phyloP scores from a whole-genome alignment of 345 rosid species.

The Kandelia obovata region DNA sequence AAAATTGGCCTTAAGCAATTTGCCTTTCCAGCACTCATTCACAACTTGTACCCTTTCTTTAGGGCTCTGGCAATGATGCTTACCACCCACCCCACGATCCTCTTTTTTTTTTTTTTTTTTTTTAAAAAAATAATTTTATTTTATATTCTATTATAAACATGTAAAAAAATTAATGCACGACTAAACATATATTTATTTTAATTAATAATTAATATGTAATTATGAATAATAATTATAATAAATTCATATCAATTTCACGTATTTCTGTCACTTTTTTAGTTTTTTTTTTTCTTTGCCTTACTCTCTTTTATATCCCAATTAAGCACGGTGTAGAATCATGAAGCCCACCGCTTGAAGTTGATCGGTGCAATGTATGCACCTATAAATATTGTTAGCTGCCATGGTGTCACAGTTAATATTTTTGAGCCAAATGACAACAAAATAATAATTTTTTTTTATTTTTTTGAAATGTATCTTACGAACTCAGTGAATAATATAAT shows the following conservation, averaged over 20 bases:
- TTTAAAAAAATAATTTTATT: no score
- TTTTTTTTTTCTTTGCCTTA: not conserved
- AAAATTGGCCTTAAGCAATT: not conserved
- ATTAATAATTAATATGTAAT: no score
- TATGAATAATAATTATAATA: no score
- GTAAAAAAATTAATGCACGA: no score
- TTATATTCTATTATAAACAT: no score
- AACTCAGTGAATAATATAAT: no score
- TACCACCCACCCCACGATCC: conserved; percentile 19
- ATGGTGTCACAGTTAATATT: conserved; percentile 7
- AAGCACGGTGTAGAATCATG: not conserved
- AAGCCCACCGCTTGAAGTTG: no score
- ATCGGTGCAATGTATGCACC: not conserved
- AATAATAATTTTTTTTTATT: no score
- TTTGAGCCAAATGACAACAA: not conserved
- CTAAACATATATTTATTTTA: no score
- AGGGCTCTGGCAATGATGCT: conserved; percentile 33
- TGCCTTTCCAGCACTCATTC: not conserved
- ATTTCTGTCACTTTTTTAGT: no score
- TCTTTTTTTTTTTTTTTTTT: not conserved
- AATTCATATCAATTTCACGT: no score
- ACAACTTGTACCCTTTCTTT: conserved; percentile 12
- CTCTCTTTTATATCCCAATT: not conserved
- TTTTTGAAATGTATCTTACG: no score
- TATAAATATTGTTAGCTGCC: conserved; percentile 12